Evolutionary conservation across 176 grass and related monocot species (phyloP), one percentile per base, ranked within the genome.

Genomic region (Paspalum notatum): DNA sequence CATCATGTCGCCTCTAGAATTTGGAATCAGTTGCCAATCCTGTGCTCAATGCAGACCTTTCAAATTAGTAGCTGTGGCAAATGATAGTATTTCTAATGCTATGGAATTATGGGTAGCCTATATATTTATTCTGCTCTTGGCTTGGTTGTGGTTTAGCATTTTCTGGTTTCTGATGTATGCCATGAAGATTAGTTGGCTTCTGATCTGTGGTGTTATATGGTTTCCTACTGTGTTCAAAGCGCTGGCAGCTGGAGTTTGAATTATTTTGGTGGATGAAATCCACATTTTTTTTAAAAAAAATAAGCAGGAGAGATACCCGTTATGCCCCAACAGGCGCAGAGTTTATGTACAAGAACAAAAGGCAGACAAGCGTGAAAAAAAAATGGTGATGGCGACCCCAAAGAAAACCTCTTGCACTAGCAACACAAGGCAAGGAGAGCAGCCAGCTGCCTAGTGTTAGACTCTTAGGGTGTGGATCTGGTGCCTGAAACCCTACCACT

Each of bases 61-160:
- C 39, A 18, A 79, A 52, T 74, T 88, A 13, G 64, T 79, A 37
- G 8, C 6, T 13, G 27, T 73, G 22, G 75, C 24, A 68, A 49
- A 55, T 21, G 20, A 22, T 21, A 13, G 63, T 41, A 20, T 5
- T 55, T 41, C 0, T 56, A 32, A 21, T 74, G 5, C 27, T 32
- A 32, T 32, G 32, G 32, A 32, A 32, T 32, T 22, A 21, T n/a
- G 9, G 6, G 24, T 68, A 6, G 44, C 18, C 7, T 11, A 25
- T 62, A 25, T 62, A 12, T 48, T 12, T 24, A 32, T 58, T 11
- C 6, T 41, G 66, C 4, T 72, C 24, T 32, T 79, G 5, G n/a
- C 12, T 40, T 57, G 17, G 5, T 56, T 49, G 37, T 4, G 12
- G 18, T 22, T 24, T 41, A 42, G 3, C 12, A 7, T 22, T 24